Percentiles rank a stretch among this genome's conserved stretches.
phyloP scores from a whole-genome alignment of 2,329 filamentous ascomycete genomes.

The Exophiala calicioides region DNA sequence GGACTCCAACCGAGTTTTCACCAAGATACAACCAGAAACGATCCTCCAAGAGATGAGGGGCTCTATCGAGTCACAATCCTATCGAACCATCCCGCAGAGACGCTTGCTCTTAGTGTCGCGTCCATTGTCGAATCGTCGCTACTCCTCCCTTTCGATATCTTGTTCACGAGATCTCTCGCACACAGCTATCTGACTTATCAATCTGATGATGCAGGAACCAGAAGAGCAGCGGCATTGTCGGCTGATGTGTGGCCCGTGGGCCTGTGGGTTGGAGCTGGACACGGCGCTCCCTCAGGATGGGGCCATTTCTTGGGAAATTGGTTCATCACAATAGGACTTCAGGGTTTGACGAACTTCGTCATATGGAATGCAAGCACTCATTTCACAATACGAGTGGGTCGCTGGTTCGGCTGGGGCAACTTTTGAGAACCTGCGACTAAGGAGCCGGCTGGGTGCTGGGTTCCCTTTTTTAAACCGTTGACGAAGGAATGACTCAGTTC shows the following conservation, averaged over 20 bases:
- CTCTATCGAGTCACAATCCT: slow-evolving; percentile 23
- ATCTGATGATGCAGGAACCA: neutral
- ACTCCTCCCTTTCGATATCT: slow-evolving; percentile 25
- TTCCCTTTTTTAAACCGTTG: neutral
- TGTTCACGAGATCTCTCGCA: slow-evolving; percentile 19
- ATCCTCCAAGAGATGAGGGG: slow-evolving; percentile 3
- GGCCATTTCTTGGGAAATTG: slow-evolving; percentile 16
- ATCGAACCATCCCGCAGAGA: slow-evolving; percentile 19
- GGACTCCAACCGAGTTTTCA: slow-evolving; percentile 9
- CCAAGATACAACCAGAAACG: neutral
- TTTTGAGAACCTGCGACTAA: no score
- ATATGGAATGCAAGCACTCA: slow-evolving; percentile 18
- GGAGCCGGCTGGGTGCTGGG: no score
- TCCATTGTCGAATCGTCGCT: slow-evolving; percentile 19
- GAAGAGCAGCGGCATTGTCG: neutral
- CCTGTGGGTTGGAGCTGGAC: neutral
- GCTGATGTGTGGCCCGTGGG: slow-evolving; percentile 16
- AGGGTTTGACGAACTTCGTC: slow-evolving; percentile 17
- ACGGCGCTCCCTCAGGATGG: slow-evolving; percentile 2
- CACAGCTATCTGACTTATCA: slow-evolving; percentile 10
- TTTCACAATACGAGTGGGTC: slow-evolving; percentile 13
- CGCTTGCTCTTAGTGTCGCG: slow-evolving; percentile 15
- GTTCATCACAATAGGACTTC: slow-evolving; percentile 17
- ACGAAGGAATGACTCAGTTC: neutral
- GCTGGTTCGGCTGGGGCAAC: slow-evolving; percentile 24